Conservation (phyloP, 2,329 filamentous ascomycete genomes). For the Arthroderma sp. region DNA sequence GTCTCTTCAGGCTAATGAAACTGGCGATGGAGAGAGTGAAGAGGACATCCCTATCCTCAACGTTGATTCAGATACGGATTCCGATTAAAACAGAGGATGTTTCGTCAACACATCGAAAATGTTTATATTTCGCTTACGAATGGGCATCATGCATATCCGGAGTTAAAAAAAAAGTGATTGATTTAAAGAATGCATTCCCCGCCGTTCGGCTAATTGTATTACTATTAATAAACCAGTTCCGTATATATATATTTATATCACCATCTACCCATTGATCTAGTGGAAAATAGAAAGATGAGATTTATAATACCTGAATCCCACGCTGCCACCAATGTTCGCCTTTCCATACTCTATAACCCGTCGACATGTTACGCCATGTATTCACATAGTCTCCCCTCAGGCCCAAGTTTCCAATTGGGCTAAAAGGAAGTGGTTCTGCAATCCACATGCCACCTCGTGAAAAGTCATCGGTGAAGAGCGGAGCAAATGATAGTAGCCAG, state of each 20-base stretch:
- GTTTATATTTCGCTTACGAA: too few relatives aligned
- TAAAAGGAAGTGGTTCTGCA: slow-evolving; percentile 69
- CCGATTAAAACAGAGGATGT: slow-evolving; percentile 22
- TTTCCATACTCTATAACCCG: slow-evolving; percentile 40
- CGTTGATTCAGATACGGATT: slow-evolving; percentile 34
- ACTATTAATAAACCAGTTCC: too few relatives aligned
- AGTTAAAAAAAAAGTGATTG: too few relatives aligned
- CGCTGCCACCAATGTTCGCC: slow-evolving; percentile 53
- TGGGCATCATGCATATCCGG: too few relatives aligned
- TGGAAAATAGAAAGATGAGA: background rate
- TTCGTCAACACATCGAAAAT: background rate
- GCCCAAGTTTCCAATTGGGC: slow-evolving; percentile 52
- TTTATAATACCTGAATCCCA: slow-evolving; percentile 29
- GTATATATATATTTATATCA: too few relatives aligned
- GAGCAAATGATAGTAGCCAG: slow-evolving; percentile 58
- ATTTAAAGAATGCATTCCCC: too few relatives aligned
- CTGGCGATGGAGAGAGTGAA: slow-evolving; percentile 29
- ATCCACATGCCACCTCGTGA: slow-evolving; percentile 62
- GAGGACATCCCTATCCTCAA: slow-evolving; percentile 38
- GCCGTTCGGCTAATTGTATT: too few relatives aligned
- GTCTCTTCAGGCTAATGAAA: too few relatives aligned
- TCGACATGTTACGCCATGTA: slow-evolving; percentile 15
- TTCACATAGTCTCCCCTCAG: slow-evolving; percentile 47
- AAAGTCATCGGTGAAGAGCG: slow-evolving; percentile 63
- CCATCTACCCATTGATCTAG: too few relatives aligned